A percentile compares a stretch with the other conserved stretches of the same genome.
phyloP scores from a whole-genome alignment of 805 yeast species.

The Komagataella pastoris region DNA sequence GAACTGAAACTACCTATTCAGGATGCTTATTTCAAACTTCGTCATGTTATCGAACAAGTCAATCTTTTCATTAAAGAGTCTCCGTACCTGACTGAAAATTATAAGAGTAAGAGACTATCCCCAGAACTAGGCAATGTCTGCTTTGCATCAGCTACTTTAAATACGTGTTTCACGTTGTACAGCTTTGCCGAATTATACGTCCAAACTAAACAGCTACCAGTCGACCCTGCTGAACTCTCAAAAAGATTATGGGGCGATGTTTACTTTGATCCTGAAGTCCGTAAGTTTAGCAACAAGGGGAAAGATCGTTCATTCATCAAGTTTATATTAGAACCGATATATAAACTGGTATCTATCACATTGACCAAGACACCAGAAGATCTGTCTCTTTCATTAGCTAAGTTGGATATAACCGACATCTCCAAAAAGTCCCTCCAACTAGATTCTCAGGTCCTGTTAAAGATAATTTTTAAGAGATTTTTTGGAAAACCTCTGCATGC shows the following conservation, averaged over 20 bases:
- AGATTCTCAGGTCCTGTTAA: slow-evolving; percentile 49
- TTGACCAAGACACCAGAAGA: slow-evolving; percentile 35
- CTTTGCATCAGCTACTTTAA: slow-evolving; percentile 57
- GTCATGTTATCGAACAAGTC: slow-evolving; percentile 46
- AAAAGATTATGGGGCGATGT: slow-evolving; percentile 68
- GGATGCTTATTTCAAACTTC: slow-evolving; percentile 61
- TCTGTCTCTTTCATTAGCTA: slow-evolving; percentile 29
- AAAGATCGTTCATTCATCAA: slow-evolving; percentile 35
- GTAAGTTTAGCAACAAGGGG: slow-evolving; percentile 28
- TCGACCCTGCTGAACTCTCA: slow-evolving; percentile 28
- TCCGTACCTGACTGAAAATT: slow-evolving; percentile 13
- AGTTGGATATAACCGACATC: slow-evolving; percentile 27
- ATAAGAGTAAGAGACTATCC: slow-evolving; percentile 26
- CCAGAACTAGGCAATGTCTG: slow-evolving; percentile 57
- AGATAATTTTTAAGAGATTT: slow-evolving; percentile 35
- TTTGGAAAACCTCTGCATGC: slow-evolving; percentile 37
- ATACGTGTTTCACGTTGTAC: slow-evolving; percentile 50
- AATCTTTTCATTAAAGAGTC: slow-evolving; percentile 34
- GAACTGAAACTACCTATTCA: slow-evolving; percentile 66
- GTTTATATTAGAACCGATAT: slow-evolving; percentile 68
- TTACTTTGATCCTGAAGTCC: slow-evolving; percentile 28
- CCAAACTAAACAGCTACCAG: slow-evolving; percentile 14
- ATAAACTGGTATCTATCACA: slow-evolving; percentile 54
- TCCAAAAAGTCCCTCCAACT: slow-evolving; percentile 24
- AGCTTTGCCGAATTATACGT: slow-evolving; percentile 49